Conservation (phyloP, 768 basidiomycete genomes). For the Trametes sanguinea region DNA sequence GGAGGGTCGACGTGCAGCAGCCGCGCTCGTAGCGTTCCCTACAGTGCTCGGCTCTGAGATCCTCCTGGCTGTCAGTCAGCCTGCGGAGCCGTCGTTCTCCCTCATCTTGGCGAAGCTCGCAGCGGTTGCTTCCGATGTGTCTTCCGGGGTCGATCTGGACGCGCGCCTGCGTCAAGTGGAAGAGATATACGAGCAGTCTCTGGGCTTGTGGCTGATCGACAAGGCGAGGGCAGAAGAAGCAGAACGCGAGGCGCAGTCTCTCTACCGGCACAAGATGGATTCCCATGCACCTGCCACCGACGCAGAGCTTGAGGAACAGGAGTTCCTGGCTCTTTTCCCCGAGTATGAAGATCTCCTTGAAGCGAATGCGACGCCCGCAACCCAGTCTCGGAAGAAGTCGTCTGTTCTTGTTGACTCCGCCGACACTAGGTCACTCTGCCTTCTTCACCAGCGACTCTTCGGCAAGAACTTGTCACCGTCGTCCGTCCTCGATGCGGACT, state of each 20-base stretch:
- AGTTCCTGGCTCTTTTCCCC: conserved; percentile 86
- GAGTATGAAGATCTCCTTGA: conserved; percentile 67
- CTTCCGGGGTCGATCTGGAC: conserved; percentile 41
- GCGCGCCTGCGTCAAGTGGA: conserved; percentile 43
- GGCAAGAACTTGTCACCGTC: background rate
- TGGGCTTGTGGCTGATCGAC: conserved; percentile 84
- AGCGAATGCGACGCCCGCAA: conserved; percentile 3
- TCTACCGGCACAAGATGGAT: conserved; percentile 70
- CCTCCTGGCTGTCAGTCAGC: conserved; percentile 28
- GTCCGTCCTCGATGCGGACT: conserved; percentile 31
- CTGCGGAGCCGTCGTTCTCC: conserved; percentile 39
- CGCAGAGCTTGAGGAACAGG: conserved; percentile 76
- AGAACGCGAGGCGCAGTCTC: conserved; percentile 63
- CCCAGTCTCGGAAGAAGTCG: conserved; percentile 4
- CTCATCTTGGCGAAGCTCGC: conserved; percentile 51
- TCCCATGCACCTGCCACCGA: conserved; percentile 62
- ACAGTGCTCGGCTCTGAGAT: conserved; percentile 45
- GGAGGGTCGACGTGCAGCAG: conserved; percentile 18
- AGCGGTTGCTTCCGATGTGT: conserved; percentile 46
- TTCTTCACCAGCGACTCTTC: conserved; percentile 52
- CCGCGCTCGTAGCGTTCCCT: conserved; percentile 55
- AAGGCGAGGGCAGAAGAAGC: conserved; percentile 65
- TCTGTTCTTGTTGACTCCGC: conserved; percentile 34
- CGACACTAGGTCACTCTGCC: conserved; percentile 44
- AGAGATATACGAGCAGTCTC: conserved; percentile 63